These are phyloP conservation scores for Coelastrella sp. DNA, from an alignment of 139 green algal genomes.

Conservation along the genomic window DNA sequence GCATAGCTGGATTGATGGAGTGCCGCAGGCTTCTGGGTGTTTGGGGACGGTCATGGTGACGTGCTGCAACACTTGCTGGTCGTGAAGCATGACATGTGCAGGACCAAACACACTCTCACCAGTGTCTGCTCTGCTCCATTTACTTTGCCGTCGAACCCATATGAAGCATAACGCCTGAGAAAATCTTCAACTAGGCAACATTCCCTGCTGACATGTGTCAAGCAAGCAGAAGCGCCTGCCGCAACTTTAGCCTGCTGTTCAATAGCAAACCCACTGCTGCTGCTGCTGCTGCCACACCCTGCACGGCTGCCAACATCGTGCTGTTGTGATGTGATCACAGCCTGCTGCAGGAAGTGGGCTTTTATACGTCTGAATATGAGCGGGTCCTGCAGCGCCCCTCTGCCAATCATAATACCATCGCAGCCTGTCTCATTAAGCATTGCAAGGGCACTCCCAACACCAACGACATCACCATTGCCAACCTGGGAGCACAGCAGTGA, in stretches of 20 bases:
- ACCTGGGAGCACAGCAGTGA: slow-evolving; percentile 37
- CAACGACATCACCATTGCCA: slow-evolving; percentile 79
- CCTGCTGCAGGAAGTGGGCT: slow-evolving; percentile 34
- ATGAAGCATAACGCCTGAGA: slow-evolving; percentile 35
- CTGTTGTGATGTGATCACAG: slow-evolving; percentile 9
- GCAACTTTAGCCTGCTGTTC: too few species aligned
- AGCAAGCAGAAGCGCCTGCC: too few species aligned
- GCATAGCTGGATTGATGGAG: too few species aligned
- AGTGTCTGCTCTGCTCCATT: neutral
- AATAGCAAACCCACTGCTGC: neutral
- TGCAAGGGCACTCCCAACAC: slow-evolving; percentile 41
- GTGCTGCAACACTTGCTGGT: neutral
- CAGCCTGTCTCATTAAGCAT: slow-evolving; percentile 66
- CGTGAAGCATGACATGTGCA: neutral
- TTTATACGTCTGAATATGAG: slow-evolving; percentile 69
- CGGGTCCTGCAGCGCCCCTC: slow-evolving; percentile 71
- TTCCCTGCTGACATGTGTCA: neutral
- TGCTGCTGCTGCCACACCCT: neutral
- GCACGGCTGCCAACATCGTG: neutral
- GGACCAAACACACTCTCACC: neutral
- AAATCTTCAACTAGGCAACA: slow-evolving; percentile 7
- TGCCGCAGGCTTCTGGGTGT: too few species aligned
- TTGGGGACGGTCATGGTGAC: neutral
- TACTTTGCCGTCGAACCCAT: slow-evolving; percentile 36
- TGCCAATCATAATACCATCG: slow-evolving; percentile 72